These are phyloP conservation scores for Phytophthora brassicae DNA, from an alignment of 352 stramenopile species.

Conservation along the genomic window DNA sequence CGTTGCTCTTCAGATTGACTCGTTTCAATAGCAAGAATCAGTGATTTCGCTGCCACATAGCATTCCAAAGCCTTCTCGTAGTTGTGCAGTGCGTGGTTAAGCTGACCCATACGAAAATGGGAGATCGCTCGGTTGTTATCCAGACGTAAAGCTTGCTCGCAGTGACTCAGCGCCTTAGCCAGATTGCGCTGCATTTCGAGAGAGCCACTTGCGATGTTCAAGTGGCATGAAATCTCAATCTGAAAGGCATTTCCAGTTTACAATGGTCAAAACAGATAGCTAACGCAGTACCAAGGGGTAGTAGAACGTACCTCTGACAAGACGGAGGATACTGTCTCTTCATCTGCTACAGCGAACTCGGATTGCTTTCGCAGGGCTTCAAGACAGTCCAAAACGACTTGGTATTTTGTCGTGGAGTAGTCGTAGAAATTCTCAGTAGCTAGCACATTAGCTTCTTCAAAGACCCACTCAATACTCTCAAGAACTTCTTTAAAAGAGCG, in stretches of 20 bases:
- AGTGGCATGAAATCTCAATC: constrained; percentile 54
- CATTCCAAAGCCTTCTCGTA: constrained; percentile 54
- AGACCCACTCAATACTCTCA: constrained; percentile 33
- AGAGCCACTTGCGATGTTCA: constrained; percentile 65
- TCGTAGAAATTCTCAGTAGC: constrained; percentile 66
- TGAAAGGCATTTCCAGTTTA: constrained; percentile 2
- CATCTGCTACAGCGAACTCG: constrained; percentile 11
- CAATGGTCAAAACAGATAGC: background rate
- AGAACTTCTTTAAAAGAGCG: constrained; percentile 23
- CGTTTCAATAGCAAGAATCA: constrained; percentile 2
- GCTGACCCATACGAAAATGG: constrained; percentile 56
- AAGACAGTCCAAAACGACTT: constrained; percentile 41
- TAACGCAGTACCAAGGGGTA: too few species aligned
- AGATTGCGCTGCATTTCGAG: constrained; percentile 70
- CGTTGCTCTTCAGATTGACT: constrained; percentile 6
- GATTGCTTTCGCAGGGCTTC: constrained; percentile 21
- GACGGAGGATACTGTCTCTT: constrained; percentile 8
- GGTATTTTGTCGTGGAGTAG: constrained; percentile 63
- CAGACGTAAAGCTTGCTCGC: constrained; percentile 39
- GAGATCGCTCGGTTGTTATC: constrained; percentile 35
- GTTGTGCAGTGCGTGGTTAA: constrained; percentile 46
- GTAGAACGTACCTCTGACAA: constrained; percentile 30
- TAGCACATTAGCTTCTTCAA: constrained; percentile 60
- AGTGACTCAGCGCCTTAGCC: constrained; percentile 38
- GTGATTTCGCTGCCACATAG: constrained; percentile 20